phyloP scores from a whole-genome alignment of 1,284 basidiomycete species.

The Marasmius sp. region DNA sequence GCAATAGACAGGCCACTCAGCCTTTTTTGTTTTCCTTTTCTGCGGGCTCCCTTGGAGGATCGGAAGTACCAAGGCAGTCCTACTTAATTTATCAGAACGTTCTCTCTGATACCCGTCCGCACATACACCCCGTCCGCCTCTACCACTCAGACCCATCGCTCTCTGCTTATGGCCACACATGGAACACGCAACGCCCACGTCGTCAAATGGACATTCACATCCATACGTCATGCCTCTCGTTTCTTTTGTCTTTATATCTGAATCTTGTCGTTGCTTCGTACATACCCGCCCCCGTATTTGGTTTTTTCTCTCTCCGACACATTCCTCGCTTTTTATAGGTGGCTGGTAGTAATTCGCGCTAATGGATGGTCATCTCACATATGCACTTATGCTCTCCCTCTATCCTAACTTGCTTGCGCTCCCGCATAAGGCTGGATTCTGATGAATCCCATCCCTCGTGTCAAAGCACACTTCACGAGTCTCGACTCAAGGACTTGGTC shows the following conservation, averaged over 20 bases:
- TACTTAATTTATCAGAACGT: conserved; percentile 11
- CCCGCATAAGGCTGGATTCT: no score
- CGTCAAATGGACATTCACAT: conserved; percentile 10
- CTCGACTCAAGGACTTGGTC: not conserved
- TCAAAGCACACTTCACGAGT: not conserved
- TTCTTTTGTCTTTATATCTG: conserved; percentile 9
- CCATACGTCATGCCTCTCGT: conserved; percentile 1
- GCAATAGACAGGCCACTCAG: conserved; percentile 41
- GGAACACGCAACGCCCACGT: conserved; percentile 11
- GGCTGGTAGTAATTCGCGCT: conserved; percentile 28
- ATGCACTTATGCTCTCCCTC: not conserved
- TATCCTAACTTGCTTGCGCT: no score
- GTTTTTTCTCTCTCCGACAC: not conserved
- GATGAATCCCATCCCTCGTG: not conserved
- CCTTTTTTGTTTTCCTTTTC: conserved; percentile 5
- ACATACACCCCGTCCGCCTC: not conserved
- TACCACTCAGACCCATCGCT: not conserved
- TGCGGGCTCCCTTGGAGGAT: no score
- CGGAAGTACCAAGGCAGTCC: not conserved
- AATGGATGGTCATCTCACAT: conserved; percentile 22
- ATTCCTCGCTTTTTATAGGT: conserved; percentile 17
- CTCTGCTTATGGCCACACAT: conserved; percentile 13
- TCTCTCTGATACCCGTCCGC: conserved; percentile 14
- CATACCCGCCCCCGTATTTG: conserved; percentile 10
- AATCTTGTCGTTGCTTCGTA: conserved; percentile 9